These are phyloP conservation scores for Schizochytrium sp. DNA, from an alignment of 108 stramenopile species.

Conservation along the genomic window DNA sequence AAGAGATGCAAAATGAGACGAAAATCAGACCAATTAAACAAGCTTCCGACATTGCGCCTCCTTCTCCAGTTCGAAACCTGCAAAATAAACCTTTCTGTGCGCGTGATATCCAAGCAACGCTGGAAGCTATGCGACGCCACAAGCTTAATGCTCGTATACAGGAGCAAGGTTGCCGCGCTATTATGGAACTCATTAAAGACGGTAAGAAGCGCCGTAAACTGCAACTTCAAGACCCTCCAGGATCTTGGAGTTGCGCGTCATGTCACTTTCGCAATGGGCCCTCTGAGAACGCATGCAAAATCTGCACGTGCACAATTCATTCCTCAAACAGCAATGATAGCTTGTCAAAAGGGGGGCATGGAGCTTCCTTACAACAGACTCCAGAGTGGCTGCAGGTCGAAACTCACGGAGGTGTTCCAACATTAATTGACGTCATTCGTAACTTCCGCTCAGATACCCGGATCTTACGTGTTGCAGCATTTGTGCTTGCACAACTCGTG, in stretches of 20 bases:
- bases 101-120: not conserved
- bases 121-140: slow-evolving; percentile 23
- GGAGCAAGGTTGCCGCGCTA: slow-evolving; percentile 46
- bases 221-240: not conserved
- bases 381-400: not conserved
- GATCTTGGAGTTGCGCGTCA: slow-evolving; percentile 5
- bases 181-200: slow-evolving; percentile 52
- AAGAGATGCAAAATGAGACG: not conserved
- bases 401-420: not conserved
- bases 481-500: slow-evolving; percentile 30
- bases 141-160: slow-evolving; percentile 10
- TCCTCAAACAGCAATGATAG: not conserved
- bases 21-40: not conserved
- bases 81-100: not conserved
- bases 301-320: slow-evolving; percentile 11
- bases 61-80: slow-evolving; percentile 8
- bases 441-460: not conserved
- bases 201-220: slow-evolving; percentile 24
- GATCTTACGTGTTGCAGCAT: slow-evolving; percentile 8
- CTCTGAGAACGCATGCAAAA: not conserved
- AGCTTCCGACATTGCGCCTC: not conserved
- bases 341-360: not conserved
- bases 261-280: slow-evolving; percentile 42
- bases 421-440: slow-evolving; percentile 5
- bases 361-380: not conserved